A percentile compares a stretch with the other conserved stretches of the same genome.
Evolutionary conservation across 139 green algal species (phyloP).

Genomic region (Pleodorina starrii): DNA sequence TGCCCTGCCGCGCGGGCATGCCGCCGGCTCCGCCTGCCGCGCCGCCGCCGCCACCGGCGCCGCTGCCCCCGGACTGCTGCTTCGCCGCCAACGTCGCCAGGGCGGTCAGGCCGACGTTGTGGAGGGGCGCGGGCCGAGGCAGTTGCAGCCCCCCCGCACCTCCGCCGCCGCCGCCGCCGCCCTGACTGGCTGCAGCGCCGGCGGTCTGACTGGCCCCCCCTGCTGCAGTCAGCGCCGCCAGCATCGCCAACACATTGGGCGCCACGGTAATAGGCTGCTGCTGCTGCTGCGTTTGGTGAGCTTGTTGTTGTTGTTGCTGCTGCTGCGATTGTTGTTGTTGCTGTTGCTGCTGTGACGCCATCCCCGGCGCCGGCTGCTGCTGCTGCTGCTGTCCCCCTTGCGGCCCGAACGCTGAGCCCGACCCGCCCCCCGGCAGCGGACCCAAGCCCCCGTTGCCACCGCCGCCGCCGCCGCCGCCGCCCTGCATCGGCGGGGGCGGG

Average conservation of each 20-base stretch:
- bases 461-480: too few relatives aligned
- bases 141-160: neutral
- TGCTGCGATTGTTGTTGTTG: neutral
- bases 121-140: neutral
- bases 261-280: neutral
- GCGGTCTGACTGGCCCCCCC: neutral
- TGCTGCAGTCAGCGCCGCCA: slow-evolving; percentile 16
- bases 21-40: neutral
- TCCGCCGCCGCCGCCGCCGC: neutral
- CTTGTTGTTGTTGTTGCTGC: neutral
- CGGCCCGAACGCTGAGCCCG: neutral
- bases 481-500: neutral
- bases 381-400: neutral
- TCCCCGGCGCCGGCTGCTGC: neutral
- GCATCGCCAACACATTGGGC: neutral
- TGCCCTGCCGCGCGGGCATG: neutral
- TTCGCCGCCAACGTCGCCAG: slow-evolving; percentile 10
- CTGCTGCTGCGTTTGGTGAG: neutral
- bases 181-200: neutral
- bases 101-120: neutral
- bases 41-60: neutral
- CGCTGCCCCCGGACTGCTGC: neutral
- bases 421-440: too few relatives aligned
- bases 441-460: too few relatives aligned
- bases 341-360: neutral